Evolutionary conservation across 2,329 filamentous ascomycete species (phyloP).

Genomic region (Colletotrichum paranaense): DNA sequence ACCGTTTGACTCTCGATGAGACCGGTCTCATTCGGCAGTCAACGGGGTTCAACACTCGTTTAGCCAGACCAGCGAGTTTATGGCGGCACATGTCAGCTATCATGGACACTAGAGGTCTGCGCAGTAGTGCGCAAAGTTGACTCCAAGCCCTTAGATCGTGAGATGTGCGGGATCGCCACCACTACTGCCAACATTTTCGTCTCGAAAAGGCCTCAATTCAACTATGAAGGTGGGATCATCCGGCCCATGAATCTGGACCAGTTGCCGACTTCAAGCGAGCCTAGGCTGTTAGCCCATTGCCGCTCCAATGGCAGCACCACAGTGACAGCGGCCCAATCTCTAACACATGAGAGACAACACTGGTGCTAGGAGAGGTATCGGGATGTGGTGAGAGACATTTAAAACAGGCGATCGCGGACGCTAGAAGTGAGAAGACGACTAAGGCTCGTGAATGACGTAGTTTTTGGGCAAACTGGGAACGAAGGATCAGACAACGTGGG

Average conservation of each 20-base stretch:
- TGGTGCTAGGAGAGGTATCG: not conserved
- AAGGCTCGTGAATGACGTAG: not conserved
- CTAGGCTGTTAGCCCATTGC: not conserved
- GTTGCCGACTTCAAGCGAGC: not conserved
- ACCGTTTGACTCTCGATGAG: not conserved
- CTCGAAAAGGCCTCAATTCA: not conserved
- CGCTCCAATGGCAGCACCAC: not conserved
- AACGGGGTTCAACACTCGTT: not conserved
- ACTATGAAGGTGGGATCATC: not conserved
- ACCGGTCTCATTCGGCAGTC: not conserved
- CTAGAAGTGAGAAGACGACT: not conserved
- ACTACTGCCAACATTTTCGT: not conserved
- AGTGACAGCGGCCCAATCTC: not conserved
- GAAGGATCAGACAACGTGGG: not conserved
- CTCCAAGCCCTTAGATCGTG: not conserved
- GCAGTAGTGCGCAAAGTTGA: not conserved
- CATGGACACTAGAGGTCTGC: no score
- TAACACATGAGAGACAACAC: not conserved
- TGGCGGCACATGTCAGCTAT: not conserved
- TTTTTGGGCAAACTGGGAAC: not conserved
- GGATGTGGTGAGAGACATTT: not conserved
- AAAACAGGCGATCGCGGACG: not conserved
- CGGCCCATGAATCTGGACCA: not conserved
- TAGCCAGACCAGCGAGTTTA: not conserved
- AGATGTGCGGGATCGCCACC: not conserved